Conservation (phyloP, 2,329 filamentous ascomycete species). For the Nakataea oryzae region DNA sequence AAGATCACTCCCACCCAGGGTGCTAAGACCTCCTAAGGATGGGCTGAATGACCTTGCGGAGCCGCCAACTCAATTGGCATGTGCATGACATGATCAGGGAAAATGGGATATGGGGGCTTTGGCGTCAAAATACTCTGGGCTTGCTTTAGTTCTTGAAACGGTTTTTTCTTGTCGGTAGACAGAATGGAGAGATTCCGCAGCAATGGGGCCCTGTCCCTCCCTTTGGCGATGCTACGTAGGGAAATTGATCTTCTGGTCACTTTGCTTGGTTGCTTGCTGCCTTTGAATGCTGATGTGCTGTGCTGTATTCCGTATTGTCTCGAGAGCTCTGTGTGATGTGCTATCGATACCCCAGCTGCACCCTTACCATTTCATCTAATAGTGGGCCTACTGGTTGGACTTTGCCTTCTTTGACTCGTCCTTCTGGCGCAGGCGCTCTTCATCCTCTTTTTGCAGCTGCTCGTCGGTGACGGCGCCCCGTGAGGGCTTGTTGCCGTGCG, state of each 20-base stretch:
- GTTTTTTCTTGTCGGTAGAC: background rate
- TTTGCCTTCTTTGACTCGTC: slow-evolving; percentile 12
- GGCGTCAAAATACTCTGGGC: slow-evolving; percentile 2
- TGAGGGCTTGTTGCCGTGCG: slow-evolving; percentile 65
- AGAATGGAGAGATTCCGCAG: background rate
- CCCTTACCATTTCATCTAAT: too few species aligned
- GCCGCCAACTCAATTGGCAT: background rate
- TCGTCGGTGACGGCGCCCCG: slow-evolving; percentile 64
- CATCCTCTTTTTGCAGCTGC: slow-evolving; percentile 56
- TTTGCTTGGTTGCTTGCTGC: background rate
- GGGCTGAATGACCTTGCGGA: background rate
- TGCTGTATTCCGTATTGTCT: too few species aligned
- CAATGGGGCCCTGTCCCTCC: background rate
- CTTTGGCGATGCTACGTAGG: background rate
- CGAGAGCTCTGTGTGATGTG: too few species aligned
- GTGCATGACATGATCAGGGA: background rate
- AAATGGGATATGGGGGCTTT: background rate
- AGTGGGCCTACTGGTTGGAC: background rate
- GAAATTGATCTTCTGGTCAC: background rate
- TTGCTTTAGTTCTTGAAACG: background rate
- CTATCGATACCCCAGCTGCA: too few species aligned
- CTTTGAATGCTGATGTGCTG: background rate
- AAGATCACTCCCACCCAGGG: slow-evolving; percentile 87
- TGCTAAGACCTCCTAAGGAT: slow-evolving; percentile 44
- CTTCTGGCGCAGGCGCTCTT: slow-evolving; percentile 53